A percentile compares a stretch with the other conserved stretches of the same genome.
Conservation (phyloP, 805 yeast genomes). For the Candida maris region DNA sequence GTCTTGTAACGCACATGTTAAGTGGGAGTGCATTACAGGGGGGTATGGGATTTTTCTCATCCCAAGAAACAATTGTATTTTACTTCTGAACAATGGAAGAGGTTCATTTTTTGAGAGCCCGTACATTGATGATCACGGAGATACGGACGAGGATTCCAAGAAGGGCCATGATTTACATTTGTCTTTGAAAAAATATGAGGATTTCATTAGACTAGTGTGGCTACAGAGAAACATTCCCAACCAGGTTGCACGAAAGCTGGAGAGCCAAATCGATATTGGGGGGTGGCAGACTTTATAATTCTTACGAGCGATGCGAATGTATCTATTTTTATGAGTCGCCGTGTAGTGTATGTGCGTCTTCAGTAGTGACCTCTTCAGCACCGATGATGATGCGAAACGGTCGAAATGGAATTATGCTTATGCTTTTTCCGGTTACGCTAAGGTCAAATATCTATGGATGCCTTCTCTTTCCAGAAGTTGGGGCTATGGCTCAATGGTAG, state of each 20-base stretch:
- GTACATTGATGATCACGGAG: conserved; percentile 83
- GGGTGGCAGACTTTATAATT: conserved; percentile 86
- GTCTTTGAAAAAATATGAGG: conserved; percentile 57
- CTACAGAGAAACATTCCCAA: conserved; percentile 75
- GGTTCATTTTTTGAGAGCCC: conserved; percentile 88
- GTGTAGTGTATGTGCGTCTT: too few relatives aligned
- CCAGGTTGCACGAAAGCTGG: conserved; percentile 73
- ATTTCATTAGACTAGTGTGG: conserved; percentile 67
- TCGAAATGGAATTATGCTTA: too few relatives aligned
- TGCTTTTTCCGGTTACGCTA: too few relatives aligned
- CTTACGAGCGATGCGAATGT: neutral
- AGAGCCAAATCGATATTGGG: conserved; percentile 77
- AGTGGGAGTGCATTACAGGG: conserved; percentile 56
- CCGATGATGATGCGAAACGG: too few relatives aligned
- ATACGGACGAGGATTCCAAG: conserved; percentile 68
- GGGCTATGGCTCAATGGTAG: conserved; percentile 80
- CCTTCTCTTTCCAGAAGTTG: conserved; percentile 32
- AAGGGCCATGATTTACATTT: conserved; percentile 70
- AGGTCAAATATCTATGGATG: too few relatives aligned
- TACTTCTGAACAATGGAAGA: conserved; percentile 64
- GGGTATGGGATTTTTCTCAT: conserved; percentile 68
- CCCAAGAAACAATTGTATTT: conserved; percentile 63
- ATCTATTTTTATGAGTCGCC: neutral
- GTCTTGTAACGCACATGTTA: conserved; percentile 72
- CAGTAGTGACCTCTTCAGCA: too few relatives aligned